Percentiles rank a stretch among this genome's conserved stretches.
phyloP scores from a whole-genome alignment of 2,329 filamentous ascomycete species.

The Hypoxylon sp. region DNA sequence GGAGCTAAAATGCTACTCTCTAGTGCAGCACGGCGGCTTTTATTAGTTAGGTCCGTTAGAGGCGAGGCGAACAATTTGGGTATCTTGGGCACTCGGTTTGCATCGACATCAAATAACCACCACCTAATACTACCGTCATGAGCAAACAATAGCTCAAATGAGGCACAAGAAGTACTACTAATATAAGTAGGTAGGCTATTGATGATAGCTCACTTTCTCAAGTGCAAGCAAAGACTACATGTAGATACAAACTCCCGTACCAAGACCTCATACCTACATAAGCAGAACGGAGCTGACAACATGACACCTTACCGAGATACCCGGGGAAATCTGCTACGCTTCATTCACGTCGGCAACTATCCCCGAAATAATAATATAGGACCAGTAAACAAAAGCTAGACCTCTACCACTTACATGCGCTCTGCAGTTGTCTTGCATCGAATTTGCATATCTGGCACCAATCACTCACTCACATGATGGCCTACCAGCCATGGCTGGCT shows the following conservation, averaged over 20 bases:
- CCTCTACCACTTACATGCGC: slow-evolving; percentile 14
- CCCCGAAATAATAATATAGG: slow-evolving; percentile 24
- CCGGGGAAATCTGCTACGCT: slow-evolving; percentile 24
- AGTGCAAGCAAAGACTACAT: slow-evolving; percentile 9
- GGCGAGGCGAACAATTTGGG: slow-evolving; percentile 21
- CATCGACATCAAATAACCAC: neutral
- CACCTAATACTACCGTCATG: neutral
- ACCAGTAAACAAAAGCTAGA: neutral
- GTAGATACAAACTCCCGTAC: slow-evolving; percentile 14
- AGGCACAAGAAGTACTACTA: slow-evolving; percentile 8
- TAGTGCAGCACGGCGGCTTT: slow-evolving; percentile 23
- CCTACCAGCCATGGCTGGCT: slow-evolving; percentile 26
- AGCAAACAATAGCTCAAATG: neutral
- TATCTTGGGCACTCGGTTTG: neutral
- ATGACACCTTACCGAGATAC: slow-evolving; percentile 29
- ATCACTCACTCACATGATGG: slow-evolving; percentile 33
- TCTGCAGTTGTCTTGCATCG: slow-evolving; percentile 31
- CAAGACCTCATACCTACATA: neutral
- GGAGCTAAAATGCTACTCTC: slow-evolving; percentile 35
- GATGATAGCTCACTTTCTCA: slow-evolving; percentile 25
- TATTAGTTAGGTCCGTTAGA: slow-evolving; percentile 24
- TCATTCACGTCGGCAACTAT: slow-evolving; percentile 26
- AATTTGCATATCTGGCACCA: slow-evolving; percentile 44
- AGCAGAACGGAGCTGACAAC: slow-evolving; percentile 5
- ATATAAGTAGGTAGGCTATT: neutral